Percentiles rank a stretch among this genome's conserved stretches.
Conservation (phyloP, 768 basidiomycete species). For the Butyriboletus loyo region DNA sequence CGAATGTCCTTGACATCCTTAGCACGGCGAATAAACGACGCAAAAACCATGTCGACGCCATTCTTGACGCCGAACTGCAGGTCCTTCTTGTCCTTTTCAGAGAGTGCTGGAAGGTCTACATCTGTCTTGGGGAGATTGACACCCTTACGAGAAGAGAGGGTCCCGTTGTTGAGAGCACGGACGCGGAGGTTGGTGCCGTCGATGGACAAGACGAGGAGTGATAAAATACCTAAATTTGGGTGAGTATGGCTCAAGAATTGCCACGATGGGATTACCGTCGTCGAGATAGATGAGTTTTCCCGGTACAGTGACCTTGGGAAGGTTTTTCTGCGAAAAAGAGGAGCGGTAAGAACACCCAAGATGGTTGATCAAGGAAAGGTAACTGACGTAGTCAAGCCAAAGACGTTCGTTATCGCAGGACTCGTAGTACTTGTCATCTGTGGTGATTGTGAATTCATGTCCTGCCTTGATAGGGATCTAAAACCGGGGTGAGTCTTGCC, state of each 20-base stretch:
- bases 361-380: neutral
- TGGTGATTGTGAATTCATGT: slow-evolving; percentile 90
- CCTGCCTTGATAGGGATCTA: slow-evolving; percentile 85
- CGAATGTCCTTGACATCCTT: slow-evolving; percentile 95
- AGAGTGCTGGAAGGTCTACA: slow-evolving; percentile 96
- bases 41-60: slow-evolving; percentile 98
- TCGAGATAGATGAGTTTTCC: slow-evolving; percentile 98
- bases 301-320: slow-evolving; percentile 94
- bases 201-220: slow-evolving; percentile 87
- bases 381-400: slow-evolving; percentile 92
- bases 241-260: slow-evolving; percentile 1
- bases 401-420: slow-evolving; percentile 79
- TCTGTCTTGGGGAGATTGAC: slow-evolving; percentile 98
- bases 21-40: slow-evolving; percentile 95
- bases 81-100: slow-evolving; percentile 97
- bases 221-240: slow-evolving; percentile 60
- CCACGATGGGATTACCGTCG: slow-evolving; percentile 57
- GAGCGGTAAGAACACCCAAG: neutral
- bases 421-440: slow-evolving; percentile 78
- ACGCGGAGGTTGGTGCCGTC: slow-evolving; percentile 81
- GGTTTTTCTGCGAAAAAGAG: slow-evolving; percentile 57
- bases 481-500: slow-evolving; percentile 3
- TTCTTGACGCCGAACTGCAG: slow-evolving; percentile 94
- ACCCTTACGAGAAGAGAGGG: slow-evolving; percentile 94
- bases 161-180: slow-evolving; percentile 87